Evolutionary conservation across 768 basidiomycete genomes (phyloP), one percentile per base, ranked within the genome.

Genomic region (Omphalotus guepiniiformis): DNA sequence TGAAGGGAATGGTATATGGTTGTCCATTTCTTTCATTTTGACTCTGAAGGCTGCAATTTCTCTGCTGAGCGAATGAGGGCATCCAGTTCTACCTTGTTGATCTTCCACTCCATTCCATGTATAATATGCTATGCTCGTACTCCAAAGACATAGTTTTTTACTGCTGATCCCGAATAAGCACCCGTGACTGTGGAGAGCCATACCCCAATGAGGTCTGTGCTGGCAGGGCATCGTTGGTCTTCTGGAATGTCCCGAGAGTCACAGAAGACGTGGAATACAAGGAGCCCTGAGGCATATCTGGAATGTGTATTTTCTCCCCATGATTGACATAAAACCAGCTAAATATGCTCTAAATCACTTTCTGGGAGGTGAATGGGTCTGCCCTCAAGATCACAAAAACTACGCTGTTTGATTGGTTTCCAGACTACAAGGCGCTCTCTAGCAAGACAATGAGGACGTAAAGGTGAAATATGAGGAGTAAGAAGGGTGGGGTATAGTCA

Each of bases 91-190:
- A 32, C 30, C 1, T 60, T 32, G 21, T 69, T 51, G 1, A 67
- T 45, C 0, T 9, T 32, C 68, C 69, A 76, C 0, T 23, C 38
- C 0, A 69, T 4, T 0, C 71, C 59, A 47, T 79, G 73, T 0
- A 77, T 37, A 0, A 67, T 55, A 49, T 78, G 74, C 75, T 75
- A 78, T 2, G 75, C 74, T 1, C 64, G 53, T 1, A 78, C 32
- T 0, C 66, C 69, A 1, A 52, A 50, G 0, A 73, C 16, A 42
- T 71, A 74, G 55, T 74, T 75, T 1, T 40, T 27, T 0, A 76
- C 52, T 1, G 70, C 60, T 6, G 42, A 51, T 0, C 57, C 60
- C 0, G 70, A 47, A 44, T 70, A 71, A 0, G 61, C 32, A 0
- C 70, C 71, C 0, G 65, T 63, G 0, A 62, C 48, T 2, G 19